Evolutionary conservation across 1,139 yeast species (phyloP), one percentile per base, ranked within the genome.

Genomic region (Lodderomyces orthopsilosis): DNA sequence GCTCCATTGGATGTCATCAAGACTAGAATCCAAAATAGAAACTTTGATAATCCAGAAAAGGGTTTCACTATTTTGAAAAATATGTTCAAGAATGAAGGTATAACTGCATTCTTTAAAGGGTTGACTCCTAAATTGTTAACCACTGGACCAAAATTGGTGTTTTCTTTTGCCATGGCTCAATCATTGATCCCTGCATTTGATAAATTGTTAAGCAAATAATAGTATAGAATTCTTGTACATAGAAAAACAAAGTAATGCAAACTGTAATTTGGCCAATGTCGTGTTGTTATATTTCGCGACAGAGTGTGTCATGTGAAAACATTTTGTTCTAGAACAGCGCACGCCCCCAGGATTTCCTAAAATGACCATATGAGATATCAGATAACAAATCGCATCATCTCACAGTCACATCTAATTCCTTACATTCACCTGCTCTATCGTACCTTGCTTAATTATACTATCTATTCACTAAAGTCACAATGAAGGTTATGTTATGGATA

Each of bases 1-100:
- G 99, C 98, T 44, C 99, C 99, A 44, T 78, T 93, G 60, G 99
- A 93, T 62, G 99, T 93, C 49, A 93, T 93, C 68, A 93, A 93
- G 78, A 93, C 99, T 50, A 86, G 99, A 76, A 93, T 93, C 59
- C 99, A 93, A 73, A 93, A 93, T 77, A 84, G 81, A 68, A 89
- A 86, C 75, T 93, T 94, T 59, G 98, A 93, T 57, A 87, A 89
- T 69, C 95, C 96, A 50, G 96, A 93, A 71, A 77, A 90, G 38
- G 99, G 99, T 35, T 75, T 93, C 63, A 87, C 86, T 38, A 94
- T 93, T 58, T 79, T 93, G 68, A 89, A 88, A 70, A 91, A 91
- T 68, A 93, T 94, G 86, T 79, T 85, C 53, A 86, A 81, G 64
- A 88, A 86, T 60, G 99, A 93, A 71, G 95, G 95, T 56, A 46